Evolutionary conservation across 1,284 basidiomycete species (phyloP), one percentile per base, ranked within the genome.

Genomic region (Entoloma clypeatum): DNA sequence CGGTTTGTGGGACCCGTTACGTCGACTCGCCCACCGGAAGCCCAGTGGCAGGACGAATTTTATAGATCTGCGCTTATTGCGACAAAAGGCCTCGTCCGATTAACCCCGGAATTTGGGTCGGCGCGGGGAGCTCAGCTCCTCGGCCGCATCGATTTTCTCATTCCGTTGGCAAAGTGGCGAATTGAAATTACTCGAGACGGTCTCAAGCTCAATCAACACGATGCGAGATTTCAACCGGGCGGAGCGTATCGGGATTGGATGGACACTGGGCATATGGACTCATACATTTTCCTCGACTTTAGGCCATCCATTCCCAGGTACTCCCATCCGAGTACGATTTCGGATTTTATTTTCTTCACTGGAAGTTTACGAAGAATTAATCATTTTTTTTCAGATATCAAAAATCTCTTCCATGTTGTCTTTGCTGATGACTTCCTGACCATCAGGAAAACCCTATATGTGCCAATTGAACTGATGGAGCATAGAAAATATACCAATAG

Each of bases 71-170:
- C 23, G 22, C 31, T 43, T 31, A 27, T 34, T 24, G 19, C 36
- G 17, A 37, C 34, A 23, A 16, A 11, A 13, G 34, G 41, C 13
- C 4, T 36, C 7, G 34, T 43, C 30, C 33, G 24, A 25, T 6
- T 37, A 9, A 29, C 33, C 22, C 33, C 41, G 1, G 41, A 43
- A 19, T 37, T 43, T 13, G 21, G 14, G 26, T 36, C 40, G 26
- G 33, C 40, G 30, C 14, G 41, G 41, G 18, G 11, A 29, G 34
- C 39, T 7, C 17, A n/a, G 11, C 29, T 40, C 21, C 5, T 31
- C 21, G 45, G 45, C 19, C 25, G 29, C 24, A 41, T 48, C 25
- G 42, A 44, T 36, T 48, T 44, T 32, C 44, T 44, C 23, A 44
- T 47, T 37, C 45, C 45, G 21, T 5, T 17, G 21, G 39, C 23